These are phyloP conservation scores for Cercospora sp. DNA, from an alignment of 2,329 filamentous ascomycete genomes.

Conservation along the genomic window DNA sequence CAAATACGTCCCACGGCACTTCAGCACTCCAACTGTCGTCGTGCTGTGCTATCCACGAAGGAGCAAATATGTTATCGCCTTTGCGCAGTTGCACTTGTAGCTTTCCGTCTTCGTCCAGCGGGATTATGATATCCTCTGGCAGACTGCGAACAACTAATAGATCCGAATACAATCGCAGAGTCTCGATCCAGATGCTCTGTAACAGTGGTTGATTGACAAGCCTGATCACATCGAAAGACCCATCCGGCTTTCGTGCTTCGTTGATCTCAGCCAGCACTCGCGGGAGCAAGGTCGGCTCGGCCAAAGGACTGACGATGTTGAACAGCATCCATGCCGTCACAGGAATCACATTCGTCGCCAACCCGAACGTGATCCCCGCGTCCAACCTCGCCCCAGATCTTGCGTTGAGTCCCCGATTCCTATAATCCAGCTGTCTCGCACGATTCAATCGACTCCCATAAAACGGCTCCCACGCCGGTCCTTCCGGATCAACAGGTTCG, in stretches of 20 bases:
- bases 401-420: slow-evolving; percentile 26
- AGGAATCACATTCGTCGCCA: slow-evolving; percentile 38
- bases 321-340: slow-evolving; percentile 39
- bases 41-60: slow-evolving; percentile 35
- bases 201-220: slow-evolving; percentile 37
- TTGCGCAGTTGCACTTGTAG: slow-evolving; percentile 25
- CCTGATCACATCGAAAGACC: slow-evolving; percentile 32
- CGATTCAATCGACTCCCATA: slow-evolving; percentile 36
- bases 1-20: slow-evolving; percentile 27
- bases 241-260: slow-evolving; percentile 27
- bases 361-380: slow-evolving; percentile 38
- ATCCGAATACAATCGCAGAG: slow-evolving; percentile 38
- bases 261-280: slow-evolving; percentile 35
- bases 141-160: slow-evolving; percentile 37
- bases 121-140: slow-evolving; percentile 32
- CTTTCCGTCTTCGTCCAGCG: slow-evolving; percentile 34
- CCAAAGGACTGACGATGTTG: slow-evolving; percentile 35
- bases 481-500: slow-evolving; percentile 30
- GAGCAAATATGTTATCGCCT: slow-evolving; percentile 36
- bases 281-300: slow-evolving; percentile 28
- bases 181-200: slow-evolving; percentile 39
- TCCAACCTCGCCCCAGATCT: slow-evolving; percentile 31
- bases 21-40: slow-evolving; percentile 32
- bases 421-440: slow-evolving; percentile 34
- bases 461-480: slow-evolving; percentile 33